Percentiles rank a stretch among this genome's conserved stretches.
Conservation (phyloP, 2,329 filamentous ascomycete genomes). For the Cladosporium sp. region DNA sequence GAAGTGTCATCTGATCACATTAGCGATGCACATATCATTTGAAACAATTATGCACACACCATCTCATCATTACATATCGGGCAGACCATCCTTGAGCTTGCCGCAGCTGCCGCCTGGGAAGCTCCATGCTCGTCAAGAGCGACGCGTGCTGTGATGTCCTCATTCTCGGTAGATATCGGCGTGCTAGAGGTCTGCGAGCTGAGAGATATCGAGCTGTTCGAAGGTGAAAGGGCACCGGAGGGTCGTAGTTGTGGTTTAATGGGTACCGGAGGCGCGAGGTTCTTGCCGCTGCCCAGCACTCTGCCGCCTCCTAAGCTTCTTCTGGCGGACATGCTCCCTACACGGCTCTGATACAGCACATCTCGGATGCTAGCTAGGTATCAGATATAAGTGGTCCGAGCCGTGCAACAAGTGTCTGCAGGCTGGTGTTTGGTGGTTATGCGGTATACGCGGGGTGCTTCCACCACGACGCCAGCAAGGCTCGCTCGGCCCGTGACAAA, state of each 20-base stretch:
- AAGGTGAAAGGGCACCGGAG: constrained; percentile 55
- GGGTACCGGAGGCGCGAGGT: constrained; percentile 56
- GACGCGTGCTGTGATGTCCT: constrained; percentile 78
- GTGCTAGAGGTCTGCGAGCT: constrained; percentile 71
- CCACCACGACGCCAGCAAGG: not conserved
- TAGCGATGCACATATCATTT: constrained; percentile 18
- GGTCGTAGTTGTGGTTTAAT: constrained; percentile 24
- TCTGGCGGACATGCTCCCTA: constrained; percentile 66
- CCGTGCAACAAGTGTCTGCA: not conserved
- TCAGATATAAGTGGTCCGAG: not conserved
- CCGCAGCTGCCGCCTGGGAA: constrained; percentile 52
- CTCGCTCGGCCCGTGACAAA: not conserved
- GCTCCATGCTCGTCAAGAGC: constrained; percentile 61
- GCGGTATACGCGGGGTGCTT: not conserved
- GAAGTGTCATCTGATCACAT: constrained; percentile 67
- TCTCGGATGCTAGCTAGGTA: not conserved
- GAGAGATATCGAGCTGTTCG: constrained; percentile 71
- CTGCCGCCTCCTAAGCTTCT: constrained; percentile 83
- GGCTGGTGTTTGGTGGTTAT: not conserved
- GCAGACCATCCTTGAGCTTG: constrained; percentile 71
- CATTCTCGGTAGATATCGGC: constrained; percentile 64
- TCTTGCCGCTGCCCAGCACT: constrained; percentile 81
- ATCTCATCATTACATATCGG: constrained; percentile 99
- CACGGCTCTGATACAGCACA: not conserved
- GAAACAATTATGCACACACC: constrained; percentile 49